Evolutionary conservation across 2,329 filamentous ascomycete species (phyloP).

Genomic region (Orbilia quercus): DNA sequence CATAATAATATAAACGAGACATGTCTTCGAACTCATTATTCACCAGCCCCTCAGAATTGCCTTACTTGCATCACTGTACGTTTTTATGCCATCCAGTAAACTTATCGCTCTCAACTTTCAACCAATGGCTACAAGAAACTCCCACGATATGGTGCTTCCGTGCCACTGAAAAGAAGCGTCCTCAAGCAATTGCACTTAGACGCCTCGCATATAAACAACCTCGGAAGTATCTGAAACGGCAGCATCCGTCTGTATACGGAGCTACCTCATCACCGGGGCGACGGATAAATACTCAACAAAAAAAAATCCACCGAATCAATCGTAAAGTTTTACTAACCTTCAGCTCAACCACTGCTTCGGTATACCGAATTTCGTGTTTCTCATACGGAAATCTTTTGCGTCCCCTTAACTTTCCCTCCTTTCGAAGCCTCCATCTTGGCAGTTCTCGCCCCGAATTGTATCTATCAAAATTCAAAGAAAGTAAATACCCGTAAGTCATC

Average conservation of each 20-base stretch:
- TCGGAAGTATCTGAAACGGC: conserved; percentile 56
- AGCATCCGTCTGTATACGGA: conserved; percentile 36
- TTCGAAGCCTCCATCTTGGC: conserved; percentile 77
- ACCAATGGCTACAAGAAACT: conserved; percentile 23
- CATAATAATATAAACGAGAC: conserved; percentile 11
- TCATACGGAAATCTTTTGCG: conserved; percentile 46
- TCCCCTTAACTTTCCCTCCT: conserved; percentile 58
- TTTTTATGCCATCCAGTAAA: conserved; percentile 32
- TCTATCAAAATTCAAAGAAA: conserved; percentile 47
- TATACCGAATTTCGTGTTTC: conserved; percentile 21
- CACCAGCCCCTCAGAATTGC: conserved; percentile 54
- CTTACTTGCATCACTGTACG: conserved; percentile 52
- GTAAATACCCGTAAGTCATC: conserved; percentile 56
- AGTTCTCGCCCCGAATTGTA: conserved; percentile 81
- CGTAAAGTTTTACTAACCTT: conserved; percentile 28
- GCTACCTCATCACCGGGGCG: conserved; percentile 49
- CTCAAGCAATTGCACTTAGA: conserved; percentile 45
- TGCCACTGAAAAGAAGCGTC: conserved; percentile 30
- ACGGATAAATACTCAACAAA: not conserved
- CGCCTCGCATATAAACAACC: conserved; percentile 53
- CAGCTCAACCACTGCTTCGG: conserved; percentile 4
- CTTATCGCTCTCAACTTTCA: conserved; percentile 38
- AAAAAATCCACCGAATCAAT: conserved; percentile 1
- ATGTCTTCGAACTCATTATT: conserved; percentile 5
- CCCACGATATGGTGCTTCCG: conserved; percentile 46